Base-by-base conservation (phyloP, 805 yeast species). In the Candida maltosa region DNA sequence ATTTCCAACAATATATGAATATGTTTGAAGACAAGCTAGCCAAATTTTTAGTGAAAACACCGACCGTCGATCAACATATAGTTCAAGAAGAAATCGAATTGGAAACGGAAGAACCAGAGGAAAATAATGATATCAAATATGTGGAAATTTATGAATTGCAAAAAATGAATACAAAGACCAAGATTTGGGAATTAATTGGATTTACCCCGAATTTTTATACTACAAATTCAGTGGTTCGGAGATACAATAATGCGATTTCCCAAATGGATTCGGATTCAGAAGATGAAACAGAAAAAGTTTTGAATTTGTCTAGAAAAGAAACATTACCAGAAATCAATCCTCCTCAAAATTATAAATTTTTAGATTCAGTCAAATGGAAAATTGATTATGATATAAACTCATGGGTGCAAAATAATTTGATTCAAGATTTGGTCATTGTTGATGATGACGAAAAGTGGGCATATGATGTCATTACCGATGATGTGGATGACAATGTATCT, bases 401-500 rank as follows among this genome's bases (percentile, higher is more conserved):
- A 2, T 87, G 95, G 95, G 85, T 80, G 6, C 57, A 58, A 29
- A 51, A 58, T 2, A 70, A 75, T 35, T 60, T 73, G 33, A 58
- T 82, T 10, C 39, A 48, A 19, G 81, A 75, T 38, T 57, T 76
- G 29, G 77, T 82, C 11, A 69, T 66, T 15, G 66, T 84, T 15
- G 94, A 87, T 58, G 64, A 74, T 19, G 88, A 79, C 37, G 84
- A 83, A 26, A 87, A 87, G 56, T 87, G 95, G 95, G 91, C 85
- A 14, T 87, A 87, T 54, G 95, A 87, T 54, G 51, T 56, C 25
- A 52, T 54, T n/a, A 47, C 37, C 15, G 54, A 48, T 36, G 48
- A 56, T 32, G 51, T 26, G 6, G 62, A 55, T 26, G 53, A 56
- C 16, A 35, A 30, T 11, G 38, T 20, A 6, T 35, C 40, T 14